Conservation (phyloP, 192 early-diverging fungal genomes). For the Spizellomyces punctatus region DNA sequence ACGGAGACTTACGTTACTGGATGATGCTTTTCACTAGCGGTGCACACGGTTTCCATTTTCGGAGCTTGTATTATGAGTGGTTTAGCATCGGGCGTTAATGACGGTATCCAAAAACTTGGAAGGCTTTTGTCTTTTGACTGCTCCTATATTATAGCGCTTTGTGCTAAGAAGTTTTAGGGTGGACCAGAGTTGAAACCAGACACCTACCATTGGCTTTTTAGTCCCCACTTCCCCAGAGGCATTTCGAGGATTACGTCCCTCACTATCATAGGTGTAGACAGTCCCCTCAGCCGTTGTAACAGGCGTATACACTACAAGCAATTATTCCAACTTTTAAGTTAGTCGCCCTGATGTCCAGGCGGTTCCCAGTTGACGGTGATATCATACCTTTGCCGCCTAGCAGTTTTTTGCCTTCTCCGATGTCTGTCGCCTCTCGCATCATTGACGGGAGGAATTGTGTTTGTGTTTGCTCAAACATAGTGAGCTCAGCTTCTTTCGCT, state of each 20-base stretch:
- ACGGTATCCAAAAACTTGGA: slow-evolving; percentile 78
- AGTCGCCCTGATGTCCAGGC: too few relatives aligned
- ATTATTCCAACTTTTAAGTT: too few relatives aligned
- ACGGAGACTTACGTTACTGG: slow-evolving; percentile 53
- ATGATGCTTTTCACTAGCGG: slow-evolving; percentile 64
- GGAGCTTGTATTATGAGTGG: slow-evolving; percentile 54
- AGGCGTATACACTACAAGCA: slow-evolving; percentile 35
- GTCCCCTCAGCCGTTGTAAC: slow-evolving; percentile 33
- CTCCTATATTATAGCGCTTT: slow-evolving; percentile 20
- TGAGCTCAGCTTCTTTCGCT: slow-evolving; percentile 55
- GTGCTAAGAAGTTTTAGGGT: neutral
- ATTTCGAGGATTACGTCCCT: neutral
- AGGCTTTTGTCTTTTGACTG: slow-evolving; percentile 34
- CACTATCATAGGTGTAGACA: slow-evolving; percentile 30
- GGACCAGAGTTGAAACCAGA: slow-evolving; percentile 16
- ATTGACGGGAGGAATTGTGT: slow-evolving; percentile 37
- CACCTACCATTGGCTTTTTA: slow-evolving; percentile 8
- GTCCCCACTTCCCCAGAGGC: slow-evolving; percentile 8
- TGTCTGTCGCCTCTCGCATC: slow-evolving; percentile 26
- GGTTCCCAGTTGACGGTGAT: too few relatives aligned
- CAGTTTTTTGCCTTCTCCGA: slow-evolving; percentile 17
- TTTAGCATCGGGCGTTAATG: slow-evolving; percentile 67
- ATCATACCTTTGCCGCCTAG: slow-evolving; percentile 23
- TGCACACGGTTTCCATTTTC: slow-evolving; percentile 64
- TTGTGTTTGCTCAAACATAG: slow-evolving; percentile 70